Base-by-base conservation (phyloP, 1,284 basidiomycete genomes). In the Austroboletus niveus region DNA sequence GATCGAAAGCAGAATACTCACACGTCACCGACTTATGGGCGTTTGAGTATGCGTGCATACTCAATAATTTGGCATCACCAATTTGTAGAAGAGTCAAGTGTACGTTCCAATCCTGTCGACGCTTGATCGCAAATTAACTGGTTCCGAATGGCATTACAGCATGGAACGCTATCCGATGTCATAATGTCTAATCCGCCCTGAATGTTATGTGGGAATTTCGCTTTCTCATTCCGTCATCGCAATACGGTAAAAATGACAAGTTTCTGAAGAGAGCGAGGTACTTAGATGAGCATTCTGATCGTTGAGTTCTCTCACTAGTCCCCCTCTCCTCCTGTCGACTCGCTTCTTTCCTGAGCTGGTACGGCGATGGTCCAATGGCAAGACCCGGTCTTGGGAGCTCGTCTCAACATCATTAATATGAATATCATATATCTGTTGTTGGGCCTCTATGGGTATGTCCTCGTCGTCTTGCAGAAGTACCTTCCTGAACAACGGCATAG, bases 391-490 rank as follows among this genome's bases (percentile, higher is more conserved):
- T 4, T 55, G 27, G 2, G 30, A 12, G 27, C 17, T 24, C 47
- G 14, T 8, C 42, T 60, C 10, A 3, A 0, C 0, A 2, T 36
- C 6, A 8, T 47, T 2, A 1, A 45, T 8, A 49, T 17, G 51
- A 43, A 60, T 20, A 24, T 60, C 1, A 27, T 22, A n/a, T 58
- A 45, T 51, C 42, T 60, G 22, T 17, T 62, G 7, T 24, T 60
- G 2, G 55, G 51, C 22, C 27, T 60, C 9, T 62, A 48, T 43
- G 58, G 58, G 60, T 60, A 48, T 4, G 49, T 50, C 36, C 30
- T 10, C n/a, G 14, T 10, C n/a, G 14, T 11, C 15, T 22, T 41
- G n/a, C 7, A 36, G n/a, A 20, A 42, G 27, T 10, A 11, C 12
- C 1, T 36, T 35, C 20, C 30, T 17, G 27, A 45, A 29, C 32